Percentiles rank a stretch among this genome's conserved stretches.
These are phyloP conservation scores for Neurospora sp. DNA, from an alignment of 495 filamentous ascomycete genomes.

Conservation along the genomic window DNA sequence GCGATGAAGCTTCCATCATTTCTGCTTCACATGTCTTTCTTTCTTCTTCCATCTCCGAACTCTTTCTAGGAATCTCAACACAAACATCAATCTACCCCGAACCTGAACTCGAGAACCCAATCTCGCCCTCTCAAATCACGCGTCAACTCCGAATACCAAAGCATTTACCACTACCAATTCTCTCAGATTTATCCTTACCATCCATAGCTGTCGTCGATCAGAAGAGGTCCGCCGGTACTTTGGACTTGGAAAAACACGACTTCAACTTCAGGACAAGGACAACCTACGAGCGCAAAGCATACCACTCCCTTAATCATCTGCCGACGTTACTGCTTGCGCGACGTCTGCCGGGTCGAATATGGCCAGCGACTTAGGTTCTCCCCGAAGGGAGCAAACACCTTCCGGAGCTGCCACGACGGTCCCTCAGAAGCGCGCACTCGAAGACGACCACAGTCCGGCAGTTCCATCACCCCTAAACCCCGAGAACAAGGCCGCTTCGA, in stretches of 20 bases:
- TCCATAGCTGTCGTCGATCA: background rate
- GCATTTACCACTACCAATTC: background rate
- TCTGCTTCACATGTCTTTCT: background rate
- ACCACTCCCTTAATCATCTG: background rate
- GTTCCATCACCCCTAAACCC: slow-evolving; percentile 56
- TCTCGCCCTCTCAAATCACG: background rate
- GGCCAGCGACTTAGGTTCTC: slow-evolving; percentile 27
- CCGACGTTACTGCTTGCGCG: background rate
- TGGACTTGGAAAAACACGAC: background rate
- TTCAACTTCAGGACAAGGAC: background rate
- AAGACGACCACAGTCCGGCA: slow-evolving; percentile 45
- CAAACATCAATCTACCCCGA: background rate
- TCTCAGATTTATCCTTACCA: background rate
- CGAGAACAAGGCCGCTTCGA: slow-evolving; percentile 27
- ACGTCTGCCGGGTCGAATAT: slow-evolving; percentile 11
- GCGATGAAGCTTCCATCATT: background rate
- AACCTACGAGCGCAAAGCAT: background rate
- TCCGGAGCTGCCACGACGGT: slow-evolving; percentile 34
- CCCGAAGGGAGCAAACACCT: slow-evolving; percentile 33
- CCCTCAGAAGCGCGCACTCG: slow-evolving; percentile 48
- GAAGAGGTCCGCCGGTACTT: background rate
- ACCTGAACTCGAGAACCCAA: background rate
- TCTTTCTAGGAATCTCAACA: background rate
- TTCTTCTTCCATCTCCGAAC: background rate
- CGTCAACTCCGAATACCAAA: background rate